Percentiles rank a stretch among this genome's conserved stretches.
phyloP scores from a whole-genome alignment of 805 yeast genomes.

The Candida jianshihensis region DNA sequence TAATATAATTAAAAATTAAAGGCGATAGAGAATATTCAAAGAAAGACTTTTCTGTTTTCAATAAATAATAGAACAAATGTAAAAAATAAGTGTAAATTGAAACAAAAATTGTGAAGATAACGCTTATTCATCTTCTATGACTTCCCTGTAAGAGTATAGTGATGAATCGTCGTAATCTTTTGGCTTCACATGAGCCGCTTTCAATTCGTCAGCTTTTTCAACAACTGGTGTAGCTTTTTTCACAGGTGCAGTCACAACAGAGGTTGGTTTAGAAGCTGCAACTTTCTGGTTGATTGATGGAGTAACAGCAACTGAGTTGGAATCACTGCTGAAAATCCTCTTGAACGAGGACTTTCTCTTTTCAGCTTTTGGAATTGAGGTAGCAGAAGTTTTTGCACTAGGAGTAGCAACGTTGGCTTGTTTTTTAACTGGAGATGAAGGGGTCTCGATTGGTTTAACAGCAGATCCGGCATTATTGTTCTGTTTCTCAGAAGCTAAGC shows the following conservation, averaged over 20 bases:
- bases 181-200: not conserved
- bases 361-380: not conserved
- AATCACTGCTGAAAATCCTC: conserved; percentile 3
- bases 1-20: not conserved
- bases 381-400: not conserved
- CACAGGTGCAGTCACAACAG: conserved; percentile 4
- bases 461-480: too few relatives aligned
- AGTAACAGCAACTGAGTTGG: conserved; percentile 2
- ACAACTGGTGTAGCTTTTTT: not conserved
- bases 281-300: not conserved
- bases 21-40: too few relatives aligned
- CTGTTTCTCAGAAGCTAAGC: not conserved
- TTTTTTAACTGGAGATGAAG: not conserved
- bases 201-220: not conserved
- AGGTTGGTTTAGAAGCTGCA: conserved; percentile 2
- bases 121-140: conserved; percentile 13
- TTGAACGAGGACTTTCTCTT: conserved; percentile 9
- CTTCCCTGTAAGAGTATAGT: conserved; percentile 19
- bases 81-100: not conserved
- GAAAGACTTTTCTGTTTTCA: too few relatives aligned
- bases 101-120: not conserved
- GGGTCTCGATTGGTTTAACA: not conserved
- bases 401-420: not conserved
- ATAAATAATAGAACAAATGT: too few relatives aligned
- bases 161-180: conserved; percentile 9